Conservation (phyloP, 1,139 yeast genomes). For the Kodamaea suecica region DNA sequence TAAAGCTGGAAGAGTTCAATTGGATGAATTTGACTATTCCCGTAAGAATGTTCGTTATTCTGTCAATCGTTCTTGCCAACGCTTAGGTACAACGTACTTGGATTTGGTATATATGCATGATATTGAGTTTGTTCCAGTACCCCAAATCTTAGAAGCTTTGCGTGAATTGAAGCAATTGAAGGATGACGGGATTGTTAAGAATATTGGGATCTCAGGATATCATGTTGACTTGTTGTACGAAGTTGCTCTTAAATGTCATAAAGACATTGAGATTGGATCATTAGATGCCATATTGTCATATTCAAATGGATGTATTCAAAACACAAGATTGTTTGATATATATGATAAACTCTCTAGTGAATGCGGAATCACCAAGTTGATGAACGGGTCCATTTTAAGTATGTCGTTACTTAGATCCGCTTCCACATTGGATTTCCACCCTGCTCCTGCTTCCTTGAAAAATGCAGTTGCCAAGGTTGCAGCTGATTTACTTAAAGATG, state of each 20-base stretch:
- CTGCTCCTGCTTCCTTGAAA: slow-evolving; percentile 64
- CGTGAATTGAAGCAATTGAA: slow-evolving; percentile 57
- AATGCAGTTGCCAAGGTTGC: slow-evolving; percentile 56
- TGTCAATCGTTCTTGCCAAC: slow-evolving; percentile 59
- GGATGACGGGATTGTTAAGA: slow-evolving; percentile 56
- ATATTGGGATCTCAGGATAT: slow-evolving; percentile 84
- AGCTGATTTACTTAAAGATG: slow-evolving; percentile 29
- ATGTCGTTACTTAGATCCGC: slow-evolving; percentile 80
- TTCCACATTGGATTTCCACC: slow-evolving; percentile 75
- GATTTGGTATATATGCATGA: slow-evolving; percentile 88
- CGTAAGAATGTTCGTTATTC: slow-evolving; percentile 58
- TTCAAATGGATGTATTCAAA: slow-evolving; percentile 81
- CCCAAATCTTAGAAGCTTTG: slow-evolving; percentile 60
- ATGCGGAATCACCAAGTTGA: slow-evolving; percentile 54
- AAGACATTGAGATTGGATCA: slow-evolving; percentile 38
- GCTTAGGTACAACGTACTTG: slow-evolving; percentile 64
- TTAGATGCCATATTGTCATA: slow-evolving; percentile 78
- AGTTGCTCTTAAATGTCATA: slow-evolving; percentile 39
- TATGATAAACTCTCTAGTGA: slow-evolving; percentile 48
- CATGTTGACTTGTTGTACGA: slow-evolving; percentile 67
- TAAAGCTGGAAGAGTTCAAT: slow-evolving; percentile 75
- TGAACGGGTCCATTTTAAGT: slow-evolving; percentile 82
- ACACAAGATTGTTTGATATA: slow-evolving; percentile 52
- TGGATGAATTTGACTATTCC: slow-evolving; percentile 73
- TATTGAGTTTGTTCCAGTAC: slow-evolving; percentile 69